Evolutionary conservation across 139 green algal species (phyloP).

Genomic region (Picochlorum sp.): DNA sequence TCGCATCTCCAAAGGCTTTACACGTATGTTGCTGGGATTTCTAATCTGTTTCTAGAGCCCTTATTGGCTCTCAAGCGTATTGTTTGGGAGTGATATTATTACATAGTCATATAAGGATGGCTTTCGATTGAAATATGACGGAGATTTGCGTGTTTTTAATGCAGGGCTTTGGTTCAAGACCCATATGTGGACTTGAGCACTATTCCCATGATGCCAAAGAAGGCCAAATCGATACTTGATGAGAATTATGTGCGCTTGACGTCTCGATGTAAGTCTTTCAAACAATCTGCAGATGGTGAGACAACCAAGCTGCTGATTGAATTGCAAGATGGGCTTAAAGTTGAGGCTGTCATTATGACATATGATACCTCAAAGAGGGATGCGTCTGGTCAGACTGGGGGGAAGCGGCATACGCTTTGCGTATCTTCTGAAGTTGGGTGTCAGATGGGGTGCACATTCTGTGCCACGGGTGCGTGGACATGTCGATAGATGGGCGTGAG

Average conservation of each 20-base stretch:
- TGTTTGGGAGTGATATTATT: no score
- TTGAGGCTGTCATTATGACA: conserved; percentile 87
- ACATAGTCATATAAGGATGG: no score
- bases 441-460: conserved; percentile 96
- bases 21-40: conserved; percentile 29
- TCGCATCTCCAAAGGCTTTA: conserved; percentile 46
- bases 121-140: no score
- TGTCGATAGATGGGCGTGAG: no score
- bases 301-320: conserved; percentile 82
- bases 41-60: no score
- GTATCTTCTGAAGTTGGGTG: conserved; percentile 82
- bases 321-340: conserved; percentile 83
- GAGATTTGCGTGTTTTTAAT: no score
- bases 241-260: conserved; percentile 47
- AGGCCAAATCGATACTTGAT: conserved; percentile 41
- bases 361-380: conserved; percentile 52
- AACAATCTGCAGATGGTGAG: conserved; percentile 48
- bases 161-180: conserved; percentile 52
- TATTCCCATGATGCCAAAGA: conserved; percentile 63
- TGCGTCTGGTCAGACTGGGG: conserved; percentile 2
- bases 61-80: no score
- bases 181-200: conserved; percentile 41
- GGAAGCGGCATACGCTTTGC: conserved; percentile 67
- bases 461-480: conserved; percentile 59
- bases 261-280: conserved; percentile 32